A percentile compares a stretch with the other conserved stretches of the same genome.
These are phyloP conservation scores for Cadophora gregata DNA, from an alignment of 2,329 filamentous ascomycete genomes.

Conservation along the genomic window DNA sequence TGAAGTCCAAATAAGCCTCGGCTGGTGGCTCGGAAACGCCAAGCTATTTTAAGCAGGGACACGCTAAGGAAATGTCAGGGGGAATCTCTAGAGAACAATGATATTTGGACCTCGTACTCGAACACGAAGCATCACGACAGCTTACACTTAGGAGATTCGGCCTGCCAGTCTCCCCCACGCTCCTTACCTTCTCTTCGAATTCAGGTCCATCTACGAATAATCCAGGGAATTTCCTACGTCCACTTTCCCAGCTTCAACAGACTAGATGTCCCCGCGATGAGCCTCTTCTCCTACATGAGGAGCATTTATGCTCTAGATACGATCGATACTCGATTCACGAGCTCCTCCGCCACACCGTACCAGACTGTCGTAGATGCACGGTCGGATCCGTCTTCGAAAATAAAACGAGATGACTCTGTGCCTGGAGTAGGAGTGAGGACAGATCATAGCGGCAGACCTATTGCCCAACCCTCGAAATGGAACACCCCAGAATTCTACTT, in stretches of 20 bases:
- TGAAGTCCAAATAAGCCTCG: conserved; percentile 14
- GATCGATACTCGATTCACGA: conserved; percentile 75
- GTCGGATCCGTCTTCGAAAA: conserved; percentile 47
- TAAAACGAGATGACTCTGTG: conserved; percentile 42
- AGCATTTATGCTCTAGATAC: conserved; percentile 70
- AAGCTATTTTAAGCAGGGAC: not conserved
- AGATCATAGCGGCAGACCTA: conserved; percentile 52
- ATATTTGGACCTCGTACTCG: not conserved
- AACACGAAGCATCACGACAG: conserved; percentile 7
- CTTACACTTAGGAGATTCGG: conserved; percentile 10
- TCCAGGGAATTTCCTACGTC: not conserved
- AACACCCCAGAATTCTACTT: conserved; percentile 82
- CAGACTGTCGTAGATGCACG: conserved; percentile 60
- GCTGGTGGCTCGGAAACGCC: conserved; percentile 13
- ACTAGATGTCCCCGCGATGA: conserved; percentile 40
- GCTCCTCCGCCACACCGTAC: conserved; percentile 71
- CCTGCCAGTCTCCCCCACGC: conserved; percentile 20
- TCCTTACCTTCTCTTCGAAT: conserved; percentile 21
- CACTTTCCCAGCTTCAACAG: conserved; percentile 9
- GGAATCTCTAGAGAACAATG: not conserved
- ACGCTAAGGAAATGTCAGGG: conserved; percentile 16
- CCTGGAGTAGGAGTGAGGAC: conserved; percentile 41
- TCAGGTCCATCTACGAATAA: conserved; percentile 13
- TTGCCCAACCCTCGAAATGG: conserved; percentile 75
- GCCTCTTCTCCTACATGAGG: conserved; percentile 49